Evolutionary conservation across 176 grass and related monocot species (phyloP).

Genomic region (Oropetium thomaeum): DNA sequence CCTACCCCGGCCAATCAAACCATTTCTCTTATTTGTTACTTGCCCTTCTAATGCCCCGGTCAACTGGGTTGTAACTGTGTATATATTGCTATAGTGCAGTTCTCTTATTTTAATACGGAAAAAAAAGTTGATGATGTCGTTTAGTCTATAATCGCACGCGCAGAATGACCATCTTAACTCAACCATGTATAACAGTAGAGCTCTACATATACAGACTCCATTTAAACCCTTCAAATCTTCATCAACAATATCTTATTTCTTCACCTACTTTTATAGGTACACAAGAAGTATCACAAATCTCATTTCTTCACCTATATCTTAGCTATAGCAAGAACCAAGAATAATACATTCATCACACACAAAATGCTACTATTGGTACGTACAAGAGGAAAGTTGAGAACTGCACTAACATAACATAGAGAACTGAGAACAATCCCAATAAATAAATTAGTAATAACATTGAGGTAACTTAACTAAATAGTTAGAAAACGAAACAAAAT

Average conservation of each 20-base stretch:
- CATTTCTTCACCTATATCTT: too few species aligned
- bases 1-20: slow-evolving; percentile 33
- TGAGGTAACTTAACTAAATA: not conserved
- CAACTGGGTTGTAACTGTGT: slow-evolving; percentile 16
- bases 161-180: not conserved
- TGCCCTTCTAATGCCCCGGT: slow-evolving; percentile 9
- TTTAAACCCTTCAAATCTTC: not conserved
- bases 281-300: not conserved
- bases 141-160: not conserved
- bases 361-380: too few species aligned
- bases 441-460: too few species aligned
- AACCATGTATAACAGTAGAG: not conserved
- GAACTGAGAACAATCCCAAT: too few species aligned
- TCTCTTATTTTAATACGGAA: not conserved
- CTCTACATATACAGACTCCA: not conserved
- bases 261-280: not conserved
- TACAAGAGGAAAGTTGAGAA: too few species aligned
- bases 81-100: not conserved
- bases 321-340: too few species aligned
- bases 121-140: not conserved
- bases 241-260: not conserved
- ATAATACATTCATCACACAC: not conserved
- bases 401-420: too few species aligned
- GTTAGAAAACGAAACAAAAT: not conserved
- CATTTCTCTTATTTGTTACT: slow-evolving; percentile 15